Conservation (phyloP, 2,329 filamentous ascomycete species). For the Sclerotinia trifoliorum region DNA sequence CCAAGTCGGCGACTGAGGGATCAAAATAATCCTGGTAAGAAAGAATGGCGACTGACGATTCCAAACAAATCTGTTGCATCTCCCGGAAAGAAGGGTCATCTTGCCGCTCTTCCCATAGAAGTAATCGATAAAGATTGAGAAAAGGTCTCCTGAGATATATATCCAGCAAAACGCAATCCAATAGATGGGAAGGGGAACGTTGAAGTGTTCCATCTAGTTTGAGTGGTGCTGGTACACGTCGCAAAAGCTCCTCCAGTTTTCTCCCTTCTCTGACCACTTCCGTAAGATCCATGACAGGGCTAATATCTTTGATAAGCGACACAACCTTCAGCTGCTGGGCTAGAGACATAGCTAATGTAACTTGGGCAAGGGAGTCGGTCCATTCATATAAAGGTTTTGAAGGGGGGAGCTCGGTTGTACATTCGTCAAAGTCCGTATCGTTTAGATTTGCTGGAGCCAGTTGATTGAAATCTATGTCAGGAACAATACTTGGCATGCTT, state of each 20-base stretch:
- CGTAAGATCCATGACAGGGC: constrained; percentile 6
- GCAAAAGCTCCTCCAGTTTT: constrained; percentile 16
- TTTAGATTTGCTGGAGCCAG: constrained; percentile 48
- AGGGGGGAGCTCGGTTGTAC: constrained; percentile 21
- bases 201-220: constrained; percentile 16
- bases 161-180: constrained; percentile 24
- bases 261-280: constrained; percentile 16
- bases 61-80: constrained; percentile 19
- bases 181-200: constrained; percentile 3
- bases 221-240: neutral
- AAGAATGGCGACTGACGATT: constrained; percentile 25
- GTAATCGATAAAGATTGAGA: constrained; percentile 23
- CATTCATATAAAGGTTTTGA: constrained; percentile 23
- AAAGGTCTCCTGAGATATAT: constrained; percentile 25
- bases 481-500: constrained; percentile 51
- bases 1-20: constrained; percentile 16
- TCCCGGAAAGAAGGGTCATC: constrained; percentile 17
- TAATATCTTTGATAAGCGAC: constrained; percentile 17
- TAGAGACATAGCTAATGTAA: constrained; percentile 21
- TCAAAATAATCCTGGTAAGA: constrained; percentile 27
- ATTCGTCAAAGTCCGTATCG: constrained; percentile 25
- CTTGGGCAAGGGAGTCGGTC: constrained; percentile 25
- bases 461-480: constrained; percentile 49
- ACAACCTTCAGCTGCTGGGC: constrained; percentile 22
- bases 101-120: constrained; percentile 16